Conservation (phyloP, 768 basidiomycete species). For the Antrodiella citrinella region DNA sequence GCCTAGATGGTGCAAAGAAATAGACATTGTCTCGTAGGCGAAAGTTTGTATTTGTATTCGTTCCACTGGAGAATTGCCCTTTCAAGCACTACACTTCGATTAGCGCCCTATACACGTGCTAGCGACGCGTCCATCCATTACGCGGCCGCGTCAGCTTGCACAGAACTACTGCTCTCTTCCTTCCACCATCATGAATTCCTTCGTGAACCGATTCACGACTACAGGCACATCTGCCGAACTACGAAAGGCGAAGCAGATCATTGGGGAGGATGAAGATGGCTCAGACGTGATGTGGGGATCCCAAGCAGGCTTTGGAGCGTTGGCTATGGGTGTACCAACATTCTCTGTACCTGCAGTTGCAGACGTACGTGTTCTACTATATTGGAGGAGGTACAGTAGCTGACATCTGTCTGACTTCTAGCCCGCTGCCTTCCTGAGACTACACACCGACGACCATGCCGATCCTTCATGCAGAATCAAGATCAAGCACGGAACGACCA, state of each 20-base stretch:
- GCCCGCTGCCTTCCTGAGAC: slow-evolving; percentile 85
- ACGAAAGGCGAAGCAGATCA: slow-evolving; percentile 36
- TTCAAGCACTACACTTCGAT: neutral
- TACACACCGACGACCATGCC: slow-evolving; percentile 93
- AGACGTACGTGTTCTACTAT: slow-evolving; percentile 47
- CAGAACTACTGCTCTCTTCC: neutral
- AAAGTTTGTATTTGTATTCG: too few relatives aligned
- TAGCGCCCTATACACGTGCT: neutral
- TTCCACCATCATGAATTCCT: slow-evolving; percentile 53
- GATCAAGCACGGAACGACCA: slow-evolving; percentile 98
- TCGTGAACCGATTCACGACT: slow-evolving; percentile 60
- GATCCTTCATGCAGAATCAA: slow-evolving; percentile 95
- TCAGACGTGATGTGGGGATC: slow-evolving; percentile 78
- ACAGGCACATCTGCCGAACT: slow-evolving; percentile 42
- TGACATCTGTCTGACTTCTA: slow-evolving; percentile 27
- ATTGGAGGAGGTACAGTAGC: neutral
- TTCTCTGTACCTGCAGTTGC: slow-evolving; percentile 68
- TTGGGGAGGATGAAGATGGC: slow-evolving; percentile 55
- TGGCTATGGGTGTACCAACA: slow-evolving; percentile 61
- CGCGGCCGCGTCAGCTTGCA: neutral
- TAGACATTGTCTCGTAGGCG: too few relatives aligned
- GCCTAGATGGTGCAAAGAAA: too few relatives aligned
- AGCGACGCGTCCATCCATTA: neutral
- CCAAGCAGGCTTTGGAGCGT: slow-evolving; percentile 69
- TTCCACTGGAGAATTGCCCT: too few relatives aligned